phyloP scores from a whole-genome alignment of 805 yeast genomes.

The Kodamaea kaohsiungensis region DNA sequence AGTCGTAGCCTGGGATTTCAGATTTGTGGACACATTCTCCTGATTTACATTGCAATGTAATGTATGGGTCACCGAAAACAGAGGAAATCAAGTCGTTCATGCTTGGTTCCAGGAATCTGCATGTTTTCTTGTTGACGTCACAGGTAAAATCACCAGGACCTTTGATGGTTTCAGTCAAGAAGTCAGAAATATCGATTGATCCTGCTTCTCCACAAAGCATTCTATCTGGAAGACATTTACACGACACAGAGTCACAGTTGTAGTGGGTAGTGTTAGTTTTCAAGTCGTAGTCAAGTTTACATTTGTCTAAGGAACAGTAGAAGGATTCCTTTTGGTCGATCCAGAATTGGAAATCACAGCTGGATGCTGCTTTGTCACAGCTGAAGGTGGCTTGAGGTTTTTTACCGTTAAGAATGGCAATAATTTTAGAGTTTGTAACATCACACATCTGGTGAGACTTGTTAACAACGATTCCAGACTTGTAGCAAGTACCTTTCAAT shows the following conservation, averaged over 20 bases:
- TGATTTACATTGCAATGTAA: constrained; percentile 75
- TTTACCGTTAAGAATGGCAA: constrained; percentile 75
- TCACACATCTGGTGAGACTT: constrained; percentile 89
- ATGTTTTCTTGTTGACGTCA: constrained; percentile 58
- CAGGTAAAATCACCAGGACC: constrained; percentile 96
- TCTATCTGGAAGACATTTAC: constrained; percentile 88
- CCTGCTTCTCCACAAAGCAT: constrained; percentile 95
- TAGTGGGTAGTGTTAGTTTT: constrained; percentile 68
- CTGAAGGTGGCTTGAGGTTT: constrained; percentile 91
- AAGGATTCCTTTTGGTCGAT: constrained; percentile 87
- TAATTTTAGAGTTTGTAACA: constrained; percentile 86
- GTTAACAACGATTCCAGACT: constrained; percentile 79
- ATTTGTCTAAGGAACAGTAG: constrained; percentile 78
- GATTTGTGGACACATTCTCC: constrained; percentile 93
- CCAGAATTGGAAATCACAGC: constrained; percentile 95
- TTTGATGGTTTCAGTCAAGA: constrained; percentile 79
- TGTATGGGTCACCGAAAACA: constrained; percentile 94
- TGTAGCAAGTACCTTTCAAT: constrained; percentile 83
- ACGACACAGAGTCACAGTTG: constrained; percentile 73
- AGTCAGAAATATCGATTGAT: constrained; percentile 91
- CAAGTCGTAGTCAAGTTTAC: constrained; percentile 68
- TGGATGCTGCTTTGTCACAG: constrained; percentile 65
- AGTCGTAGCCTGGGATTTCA: constrained; percentile 86
- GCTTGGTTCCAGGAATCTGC: constrained; percentile 89
- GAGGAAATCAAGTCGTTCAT: constrained; percentile 90